phyloP scores from a whole-genome alignment of 108 stramenopile genomes.

The Poteriospumella lacustris region DNA sequence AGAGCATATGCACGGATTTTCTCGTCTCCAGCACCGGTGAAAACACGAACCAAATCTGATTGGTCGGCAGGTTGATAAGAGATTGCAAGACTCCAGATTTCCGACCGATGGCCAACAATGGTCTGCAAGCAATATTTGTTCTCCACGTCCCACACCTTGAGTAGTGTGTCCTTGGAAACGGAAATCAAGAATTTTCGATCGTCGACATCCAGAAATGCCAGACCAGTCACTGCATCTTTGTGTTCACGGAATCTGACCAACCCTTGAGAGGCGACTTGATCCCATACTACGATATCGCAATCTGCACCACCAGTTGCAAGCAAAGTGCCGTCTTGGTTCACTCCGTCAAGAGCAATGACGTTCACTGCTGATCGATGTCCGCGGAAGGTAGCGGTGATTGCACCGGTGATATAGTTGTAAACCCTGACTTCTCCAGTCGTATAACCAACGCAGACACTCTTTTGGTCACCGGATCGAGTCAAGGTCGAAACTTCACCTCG shows the following conservation, averaged over 20 bases:
- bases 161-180: conserved; percentile 81
- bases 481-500: background rate
- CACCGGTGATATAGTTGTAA: background rate
- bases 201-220: conserved; percentile 60
- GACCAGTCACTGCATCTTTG: conserved; percentile 76
- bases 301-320: conserved; percentile 57
- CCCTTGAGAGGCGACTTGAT: conserved; percentile 83
- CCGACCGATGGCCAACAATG: conserved; percentile 77
- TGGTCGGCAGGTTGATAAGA: background rate
- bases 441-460: background rate
- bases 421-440: background rate
- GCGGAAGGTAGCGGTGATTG: background rate
- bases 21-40: background rate
- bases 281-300: conserved; percentile 88
- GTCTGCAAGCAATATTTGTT: conserved; percentile 93
- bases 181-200: conserved; percentile 53
- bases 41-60: background rate
- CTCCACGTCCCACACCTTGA: conserved; percentile 95
- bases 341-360: conserved; percentile 3
- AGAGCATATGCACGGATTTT: background rate
- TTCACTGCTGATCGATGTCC: conserved; percentile 49
- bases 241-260: conserved; percentile 83
- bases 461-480: background rate
- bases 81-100: conserved; percentile 58
- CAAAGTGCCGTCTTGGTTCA: conserved; percentile 60